Evolutionary conservation across 345 rosid genomes (phyloP).

Genomic region (Brassica cretica): DNA sequence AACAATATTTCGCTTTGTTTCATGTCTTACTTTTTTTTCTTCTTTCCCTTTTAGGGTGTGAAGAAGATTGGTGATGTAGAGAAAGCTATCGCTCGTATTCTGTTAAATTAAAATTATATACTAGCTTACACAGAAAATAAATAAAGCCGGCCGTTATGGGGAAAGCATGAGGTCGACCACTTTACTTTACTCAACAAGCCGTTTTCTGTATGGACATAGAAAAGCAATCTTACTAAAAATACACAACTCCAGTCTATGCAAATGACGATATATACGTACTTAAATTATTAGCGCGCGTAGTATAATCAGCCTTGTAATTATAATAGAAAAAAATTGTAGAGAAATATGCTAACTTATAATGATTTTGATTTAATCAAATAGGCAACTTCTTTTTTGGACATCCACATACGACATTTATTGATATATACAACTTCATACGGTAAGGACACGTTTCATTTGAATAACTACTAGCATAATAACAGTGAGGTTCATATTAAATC

Average conservation of each 20-base stretch:
- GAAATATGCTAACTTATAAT: background rate
- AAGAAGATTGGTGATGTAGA: conserved; percentile 37
- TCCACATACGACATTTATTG: too few species aligned
- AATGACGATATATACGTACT: background rate
- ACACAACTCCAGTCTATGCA: conserved; percentile 13
- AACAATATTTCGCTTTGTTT: conserved; percentile 43
- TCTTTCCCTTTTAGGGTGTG: conserved; percentile 40
- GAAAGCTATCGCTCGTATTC: conserved; percentile 25
- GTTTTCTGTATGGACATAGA: conserved; percentile 30
- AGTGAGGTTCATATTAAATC: too few species aligned
- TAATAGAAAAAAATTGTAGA: background rate
- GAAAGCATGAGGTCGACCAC: conserved; percentile 38
- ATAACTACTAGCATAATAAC: too few species aligned
- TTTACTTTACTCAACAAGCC: conserved; percentile 41
- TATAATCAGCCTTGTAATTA: background rate
- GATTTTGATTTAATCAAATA: background rate
- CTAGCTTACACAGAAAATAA: background rate
- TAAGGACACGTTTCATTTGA: too few species aligned
- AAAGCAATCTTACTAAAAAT: conserved; percentile 31
- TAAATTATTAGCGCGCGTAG: too few species aligned
- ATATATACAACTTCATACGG: too few species aligned
- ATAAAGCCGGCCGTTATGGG: conserved; percentile 43
- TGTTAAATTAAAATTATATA: conserved; percentile 14
- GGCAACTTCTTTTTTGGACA: background rate
- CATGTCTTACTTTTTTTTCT: conserved; percentile 37